A percentile compares a stretch with the other conserved stretches of the same genome.
These are phyloP conservation scores for Geosmithia flava DNA, from an alignment of 2,329 filamentous ascomycete genomes.

Conservation along the genomic window DNA sequence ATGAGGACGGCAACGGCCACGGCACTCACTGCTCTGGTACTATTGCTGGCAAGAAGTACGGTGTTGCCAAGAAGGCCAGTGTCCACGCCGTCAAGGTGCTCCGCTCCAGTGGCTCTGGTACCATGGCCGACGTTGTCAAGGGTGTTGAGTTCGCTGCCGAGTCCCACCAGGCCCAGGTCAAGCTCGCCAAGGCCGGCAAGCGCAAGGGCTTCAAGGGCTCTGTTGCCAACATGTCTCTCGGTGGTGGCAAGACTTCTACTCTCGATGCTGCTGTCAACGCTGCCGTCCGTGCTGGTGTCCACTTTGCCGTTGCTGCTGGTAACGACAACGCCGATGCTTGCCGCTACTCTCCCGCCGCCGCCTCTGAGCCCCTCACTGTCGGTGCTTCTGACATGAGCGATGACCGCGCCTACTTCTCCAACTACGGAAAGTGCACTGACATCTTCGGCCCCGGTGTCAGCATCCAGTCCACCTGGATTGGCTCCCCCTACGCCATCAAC, in stretches of 20 bases:
- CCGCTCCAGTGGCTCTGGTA: constrained; percentile 90
- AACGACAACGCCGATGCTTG: constrained; percentile 99
- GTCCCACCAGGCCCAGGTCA: constrained; percentile 63
- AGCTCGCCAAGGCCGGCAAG: constrained; percentile 74
- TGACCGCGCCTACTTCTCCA: constrained; percentile 99
- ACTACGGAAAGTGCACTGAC: constrained; percentile 98
- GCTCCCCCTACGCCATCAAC: constrained; percentile 91
- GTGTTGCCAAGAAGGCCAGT: constrained; percentile 97
- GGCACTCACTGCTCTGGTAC: constrained; percentile 99
- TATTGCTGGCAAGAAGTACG: constrained; percentile 95
- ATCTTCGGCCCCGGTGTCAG: constrained; percentile 96
- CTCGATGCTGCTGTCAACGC: constrained; percentile 91
- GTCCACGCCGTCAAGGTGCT: constrained; percentile 98
- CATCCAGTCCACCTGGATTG: constrained; percentile 98
- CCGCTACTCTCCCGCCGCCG: constrained; percentile 96
- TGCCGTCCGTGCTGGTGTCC: constrained; percentile 79
- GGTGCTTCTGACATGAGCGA: constrained; percentile 89
- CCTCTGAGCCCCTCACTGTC: constrained; percentile 85
- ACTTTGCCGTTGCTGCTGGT: constrained; percentile 96
- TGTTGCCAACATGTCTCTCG: constrained; percentile 98
- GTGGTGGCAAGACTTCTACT: constrained; percentile 89
- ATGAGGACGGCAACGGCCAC: constrained; percentile 93
- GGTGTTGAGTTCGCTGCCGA: constrained; percentile 91
- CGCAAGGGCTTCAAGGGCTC: constrained; percentile 98
- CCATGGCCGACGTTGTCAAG: constrained; percentile 98